Conservation (phyloP, 2,329 filamentous ascomycete species). For the Huntiella savannae region DNA sequence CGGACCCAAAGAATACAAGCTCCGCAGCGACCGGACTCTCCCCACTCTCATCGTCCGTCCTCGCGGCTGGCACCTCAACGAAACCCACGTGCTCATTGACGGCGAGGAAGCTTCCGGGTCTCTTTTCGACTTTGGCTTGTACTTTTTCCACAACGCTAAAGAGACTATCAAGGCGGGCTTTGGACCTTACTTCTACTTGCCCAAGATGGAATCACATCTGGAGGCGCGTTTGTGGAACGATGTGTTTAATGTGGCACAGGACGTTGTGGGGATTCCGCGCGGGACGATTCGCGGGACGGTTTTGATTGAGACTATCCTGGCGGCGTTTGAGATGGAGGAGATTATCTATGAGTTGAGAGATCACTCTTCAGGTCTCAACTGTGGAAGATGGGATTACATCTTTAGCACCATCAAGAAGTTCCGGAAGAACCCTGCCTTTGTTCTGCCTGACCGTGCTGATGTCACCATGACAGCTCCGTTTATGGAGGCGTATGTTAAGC, state of each 20-base stretch:
- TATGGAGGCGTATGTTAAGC: constrained; percentile 93
- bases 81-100: constrained; percentile 94
- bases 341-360: constrained; percentile 98
- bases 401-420: constrained; percentile 99
- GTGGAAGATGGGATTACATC: constrained; percentile 98
- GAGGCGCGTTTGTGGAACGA: constrained; percentile 98
- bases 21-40: constrained; percentile 67
- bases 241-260: constrained; percentile 86
- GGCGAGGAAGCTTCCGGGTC: constrained; percentile 83
- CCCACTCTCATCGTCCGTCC: constrained; percentile 89
- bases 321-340: constrained; percentile 99
- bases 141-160: constrained; percentile 96
- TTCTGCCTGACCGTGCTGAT: constrained; percentile 73
- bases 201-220: constrained; percentile 95
- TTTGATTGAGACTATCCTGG: constrained; percentile 91
- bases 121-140: constrained; percentile 93
- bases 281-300: constrained; percentile 92
- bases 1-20: constrained; percentile 89
- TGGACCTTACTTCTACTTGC: constrained; percentile 94
- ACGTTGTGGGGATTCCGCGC: constrained; percentile 72
- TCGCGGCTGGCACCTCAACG: constrained; percentile 92
- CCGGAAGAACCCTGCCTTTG: constrained; percentile 81
- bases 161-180: constrained; percentile 68
- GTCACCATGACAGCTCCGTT: constrained; percentile 98
- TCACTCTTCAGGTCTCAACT: constrained; percentile 92